A percentile compares a stretch with the other conserved stretches of the same genome.
phyloP scores from a whole-genome alignment of 495 filamentous ascomycete species.

The Poronia punctata region DNA sequence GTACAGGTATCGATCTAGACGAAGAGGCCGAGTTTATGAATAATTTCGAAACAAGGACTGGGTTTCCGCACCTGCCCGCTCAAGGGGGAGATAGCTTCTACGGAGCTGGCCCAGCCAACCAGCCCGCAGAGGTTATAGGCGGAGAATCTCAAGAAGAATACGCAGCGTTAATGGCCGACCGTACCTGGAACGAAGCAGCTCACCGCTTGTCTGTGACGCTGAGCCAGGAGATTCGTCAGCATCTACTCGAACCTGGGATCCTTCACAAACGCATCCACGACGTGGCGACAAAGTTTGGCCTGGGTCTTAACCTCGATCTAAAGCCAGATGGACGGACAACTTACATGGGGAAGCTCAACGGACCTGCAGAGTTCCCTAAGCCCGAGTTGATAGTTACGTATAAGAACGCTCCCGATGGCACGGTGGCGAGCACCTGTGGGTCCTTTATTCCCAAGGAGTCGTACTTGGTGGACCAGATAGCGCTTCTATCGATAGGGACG shows the following conservation, averaged over 20 bases:
- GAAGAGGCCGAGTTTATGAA: constrained; percentile 73
- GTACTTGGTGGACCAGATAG: constrained; percentile 64
- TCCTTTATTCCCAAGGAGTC: constrained; percentile 61
- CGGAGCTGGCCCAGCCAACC: constrained; percentile 52
- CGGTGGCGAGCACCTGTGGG: constrained; percentile 48
- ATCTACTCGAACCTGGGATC: constrained; percentile 34
- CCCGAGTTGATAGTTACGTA: constrained; percentile 17
- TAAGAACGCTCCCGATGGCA: constrained; percentile 42
- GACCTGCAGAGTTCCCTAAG: constrained; percentile 48
- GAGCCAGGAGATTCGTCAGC: constrained; percentile 38
- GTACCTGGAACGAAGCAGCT: constrained; percentile 41
- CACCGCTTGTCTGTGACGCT: constrained; percentile 33
- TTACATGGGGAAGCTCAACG: constrained; percentile 34
- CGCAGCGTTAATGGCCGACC: constrained; percentile 38
- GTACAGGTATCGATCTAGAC: constrained; percentile 73
- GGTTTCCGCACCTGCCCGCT: constrained; percentile 43
- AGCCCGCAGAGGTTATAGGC: constrained; percentile 41
- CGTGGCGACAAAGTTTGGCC: constrained; percentile 52
- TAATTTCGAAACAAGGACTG: constrained; percentile 38
- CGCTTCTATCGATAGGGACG: constrained; percentile 66
- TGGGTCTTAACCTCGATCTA: constrained; percentile 46
- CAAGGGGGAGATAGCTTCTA: constrained; percentile 46
- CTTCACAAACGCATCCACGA: constrained; percentile 46
- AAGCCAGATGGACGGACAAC: constrained; percentile 37
- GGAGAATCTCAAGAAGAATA: constrained; percentile 45